A percentile compares a stretch with the other conserved stretches of the same genome.
Conservation (phyloP, 176 grass and related monocot genomes). For the Triticum turgidum region DNA sequence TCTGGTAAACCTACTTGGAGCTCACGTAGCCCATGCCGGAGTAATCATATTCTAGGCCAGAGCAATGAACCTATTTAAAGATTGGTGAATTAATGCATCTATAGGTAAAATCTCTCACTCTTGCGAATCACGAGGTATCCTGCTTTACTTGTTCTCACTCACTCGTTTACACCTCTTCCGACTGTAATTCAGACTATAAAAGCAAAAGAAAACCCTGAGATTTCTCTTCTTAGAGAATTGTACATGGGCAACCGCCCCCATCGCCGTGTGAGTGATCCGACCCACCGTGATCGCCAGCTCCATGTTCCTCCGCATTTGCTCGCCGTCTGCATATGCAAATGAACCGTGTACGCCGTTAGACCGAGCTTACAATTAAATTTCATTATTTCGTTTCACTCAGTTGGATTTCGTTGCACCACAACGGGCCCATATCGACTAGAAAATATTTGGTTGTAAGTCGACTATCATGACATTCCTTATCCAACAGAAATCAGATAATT, state of each 20-base stretch:
- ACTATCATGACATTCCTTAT: not conserved
- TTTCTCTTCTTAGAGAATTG: constrained; percentile 45
- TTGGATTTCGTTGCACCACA: not conserved
- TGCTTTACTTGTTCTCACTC: not conserved
- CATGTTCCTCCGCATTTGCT: constrained; percentile 23
- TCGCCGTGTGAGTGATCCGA: not conserved
- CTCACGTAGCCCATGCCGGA: not conserved
- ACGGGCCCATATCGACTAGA: not conserved
- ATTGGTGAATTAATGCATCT: not conserved
- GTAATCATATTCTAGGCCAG: not conserved
- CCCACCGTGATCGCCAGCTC: not conserved
- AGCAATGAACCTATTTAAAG: not conserved
- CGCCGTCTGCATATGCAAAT: constrained; percentile 30
- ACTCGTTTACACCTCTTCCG: not conserved
- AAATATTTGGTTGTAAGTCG: not conserved
- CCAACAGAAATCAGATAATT: not conserved
- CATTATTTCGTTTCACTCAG: too few species aligned
- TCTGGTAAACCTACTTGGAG: not conserved
- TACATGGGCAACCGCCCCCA: not conserved
- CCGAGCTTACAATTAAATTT: not conserved
- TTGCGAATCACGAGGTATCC: not conserved
- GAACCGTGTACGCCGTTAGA: not conserved
- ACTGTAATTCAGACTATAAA: not conserved
- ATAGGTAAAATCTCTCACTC: not conserved
- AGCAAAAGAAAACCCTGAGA: not conserved